Percentiles rank a stretch among this genome's conserved stretches.
Evolutionary conservation across 1,284 basidiomycete species (phyloP).

Genomic region (Naganishia cerealis): DNA sequence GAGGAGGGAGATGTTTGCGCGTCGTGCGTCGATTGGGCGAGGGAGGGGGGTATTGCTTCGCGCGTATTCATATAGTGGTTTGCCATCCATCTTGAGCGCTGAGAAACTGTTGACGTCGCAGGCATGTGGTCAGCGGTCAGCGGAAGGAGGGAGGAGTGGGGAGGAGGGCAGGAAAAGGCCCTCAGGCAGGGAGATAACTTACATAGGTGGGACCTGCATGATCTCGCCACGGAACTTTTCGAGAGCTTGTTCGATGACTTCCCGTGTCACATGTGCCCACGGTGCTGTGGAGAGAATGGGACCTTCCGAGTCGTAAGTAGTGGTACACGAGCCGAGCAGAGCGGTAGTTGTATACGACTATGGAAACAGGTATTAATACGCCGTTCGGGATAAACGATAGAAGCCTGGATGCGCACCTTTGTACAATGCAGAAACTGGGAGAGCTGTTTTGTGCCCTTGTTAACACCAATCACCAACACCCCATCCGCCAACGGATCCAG

Average conservation of each 20-base stretch:
- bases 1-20: conserved; percentile 77
- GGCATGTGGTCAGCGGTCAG: no score
- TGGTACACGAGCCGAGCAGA: conserved; percentile 88
- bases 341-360: conserved; percentile 91
- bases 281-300: conserved; percentile 70
- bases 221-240: conserved; percentile 83
- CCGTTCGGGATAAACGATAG: background rate
- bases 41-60: conserved; percentile 85
- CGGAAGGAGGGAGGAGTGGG: background rate
- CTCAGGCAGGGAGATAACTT: conserved; percentile 45
- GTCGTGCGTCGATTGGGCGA: conserved; percentile 84
- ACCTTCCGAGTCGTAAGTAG: conserved; percentile 89
- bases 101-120: conserved; percentile 69
- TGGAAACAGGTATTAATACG: no score
- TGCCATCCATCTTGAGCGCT: conserved; percentile 97
- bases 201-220: conserved; percentile 88
- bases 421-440: conserved; percentile 82
- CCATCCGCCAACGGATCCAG: conserved; percentile 89
- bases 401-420: conserved; percentile 63
- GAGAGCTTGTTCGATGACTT: conserved; percentile 70
- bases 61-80: conserved; percentile 93
- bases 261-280: conserved; percentile 79
- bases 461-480: conserved; percentile 84
- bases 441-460: conserved; percentile 85
- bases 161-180: conserved; percentile 4